Base-by-base conservation (phyloP, 1,284 basidiomycete genomes). In the Schizophyllum commune region DNA sequence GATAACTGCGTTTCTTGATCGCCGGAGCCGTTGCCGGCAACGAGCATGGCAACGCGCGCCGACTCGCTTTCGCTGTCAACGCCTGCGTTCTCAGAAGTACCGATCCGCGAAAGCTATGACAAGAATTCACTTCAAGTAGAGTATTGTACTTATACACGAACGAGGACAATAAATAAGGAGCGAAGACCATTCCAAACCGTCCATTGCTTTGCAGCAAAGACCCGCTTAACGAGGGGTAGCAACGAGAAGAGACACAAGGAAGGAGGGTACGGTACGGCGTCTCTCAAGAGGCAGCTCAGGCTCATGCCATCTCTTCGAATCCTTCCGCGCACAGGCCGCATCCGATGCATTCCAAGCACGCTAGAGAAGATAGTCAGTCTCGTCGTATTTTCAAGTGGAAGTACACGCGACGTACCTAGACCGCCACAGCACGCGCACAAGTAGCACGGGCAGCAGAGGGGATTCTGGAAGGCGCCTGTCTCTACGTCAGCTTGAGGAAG, bases 391-490 rank as follows among this genome's bases (percentile, higher is more conserved):
- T 60, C 55, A 58, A 51, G 55, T 15, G 53, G 21, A n/a, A 52
- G 57, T 53, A 53, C 54, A 11, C 53, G 32, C 17, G 27, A 74
- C 80, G 65, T 65, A 84, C 84, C 81, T 20, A 86, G 74, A 52
- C 84, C 84, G 62, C 84, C 84, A 62, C 84, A 86, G 70, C 83
- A 86, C 2, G 84, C 84, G 63, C 84, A 86, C 5, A 84, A 74
- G 68, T 86, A 86, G 66, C 84, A 86, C 1, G 84, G 84, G 65
- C 83, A 85, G 65, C 84, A 86, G 0, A 80, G 71, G 0, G 83
- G 83, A 60, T 85, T 85, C 62, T 81, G 65, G 65, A 86, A 85
- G 0, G 78, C 68, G n/a, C 80, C 82, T 82, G 58, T 13, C 54
- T 13, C 11, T 11, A 5, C 53, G 53, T 55, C 3, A 55, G 53